Evolutionary conservation across 2,329 filamentous ascomycete species (phyloP).

Genomic region (Didymella lethalis): DNA sequence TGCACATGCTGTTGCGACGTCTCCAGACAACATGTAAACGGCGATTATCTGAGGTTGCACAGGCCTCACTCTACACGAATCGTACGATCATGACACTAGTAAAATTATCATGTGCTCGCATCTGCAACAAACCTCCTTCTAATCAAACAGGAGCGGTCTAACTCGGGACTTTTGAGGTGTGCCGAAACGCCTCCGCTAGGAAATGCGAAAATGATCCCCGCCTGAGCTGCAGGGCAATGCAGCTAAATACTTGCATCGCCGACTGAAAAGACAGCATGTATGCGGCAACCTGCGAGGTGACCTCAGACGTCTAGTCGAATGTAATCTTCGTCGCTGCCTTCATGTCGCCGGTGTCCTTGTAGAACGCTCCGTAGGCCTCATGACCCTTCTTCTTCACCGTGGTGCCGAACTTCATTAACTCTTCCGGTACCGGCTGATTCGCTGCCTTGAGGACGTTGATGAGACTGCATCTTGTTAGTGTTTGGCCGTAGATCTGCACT

Average conservation of each 20-base stretch:
- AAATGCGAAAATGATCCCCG: constrained; percentile 25
- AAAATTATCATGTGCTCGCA: constrained; percentile 9
- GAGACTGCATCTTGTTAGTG: constrained; percentile 62
- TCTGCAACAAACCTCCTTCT: constrained; percentile 12
- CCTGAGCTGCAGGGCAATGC: constrained; percentile 28
- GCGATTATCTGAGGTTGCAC: constrained; percentile 20
- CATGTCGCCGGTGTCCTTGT: constrained; percentile 85
- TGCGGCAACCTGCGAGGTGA: constrained; percentile 16
- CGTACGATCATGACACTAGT: constrained; percentile 19
- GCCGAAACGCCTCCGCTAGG: constrained; percentile 37
- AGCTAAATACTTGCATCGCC: constrained; percentile 21
- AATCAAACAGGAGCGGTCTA: constrained; percentile 21
- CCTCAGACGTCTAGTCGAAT: constrained; percentile 66
- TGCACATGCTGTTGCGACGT: constrained; percentile 9
- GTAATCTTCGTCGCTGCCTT: constrained; percentile 91
- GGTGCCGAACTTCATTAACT: constrained; percentile 92
- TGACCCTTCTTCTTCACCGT: constrained; percentile 99
- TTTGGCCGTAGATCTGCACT: constrained; percentile 4
- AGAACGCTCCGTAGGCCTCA: constrained; percentile 93
- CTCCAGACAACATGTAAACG: constrained; percentile 10
- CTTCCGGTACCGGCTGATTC: constrained; percentile 87
- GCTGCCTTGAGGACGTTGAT: constrained; percentile 96
- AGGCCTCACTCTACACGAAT: constrained; percentile 6
- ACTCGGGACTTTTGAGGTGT: constrained; percentile 27
- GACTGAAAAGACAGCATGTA: constrained; percentile 14